Evolutionary conservation across 2,329 filamentous ascomycete species (phyloP).

Genomic region (Rachicladosporium sp.): DNA sequence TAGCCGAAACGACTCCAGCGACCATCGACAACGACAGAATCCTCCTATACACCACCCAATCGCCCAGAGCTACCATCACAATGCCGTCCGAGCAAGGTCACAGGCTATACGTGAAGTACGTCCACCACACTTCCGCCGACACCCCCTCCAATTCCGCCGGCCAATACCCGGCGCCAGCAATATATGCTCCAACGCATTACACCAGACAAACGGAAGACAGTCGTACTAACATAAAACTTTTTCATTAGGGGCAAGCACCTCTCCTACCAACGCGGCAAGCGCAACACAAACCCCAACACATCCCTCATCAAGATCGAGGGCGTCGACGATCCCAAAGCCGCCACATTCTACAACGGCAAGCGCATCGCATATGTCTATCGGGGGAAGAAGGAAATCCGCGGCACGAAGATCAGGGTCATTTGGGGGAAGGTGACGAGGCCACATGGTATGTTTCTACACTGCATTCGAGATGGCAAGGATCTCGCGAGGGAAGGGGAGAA

Average conservation of each 20-base stretch:
- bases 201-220: not conserved
- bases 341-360: constrained; percentile 98
- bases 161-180: no score
- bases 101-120: constrained; percentile 24
- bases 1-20: constrained; percentile 1
- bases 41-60: constrained; percentile 5
- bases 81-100: constrained; percentile 20
- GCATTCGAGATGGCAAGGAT: no score
- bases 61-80: constrained; percentile 11
- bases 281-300: constrained; percentile 68
- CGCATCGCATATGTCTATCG: constrained; percentile 98
- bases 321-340: constrained; percentile 79
- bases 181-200: no score
- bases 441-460: constrained; percentile 54
- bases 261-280: constrained; percentile 93
- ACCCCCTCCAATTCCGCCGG: no score
- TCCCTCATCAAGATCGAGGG: constrained; percentile 97
- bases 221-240: constrained; percentile 4
- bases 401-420: constrained; percentile 96
- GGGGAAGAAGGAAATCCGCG: constrained; percentile 84
- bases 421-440: constrained; percentile 97
- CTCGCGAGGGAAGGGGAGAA: no score
- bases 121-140: not conserved
- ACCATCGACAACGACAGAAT: constrained; percentile 7
- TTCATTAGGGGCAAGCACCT: constrained; percentile 80